A percentile compares a stretch with the other conserved stretches of the same genome.
Conservation (phyloP, 2,329 filamentous ascomycete genomes). For the Penicillium sp. region DNA sequence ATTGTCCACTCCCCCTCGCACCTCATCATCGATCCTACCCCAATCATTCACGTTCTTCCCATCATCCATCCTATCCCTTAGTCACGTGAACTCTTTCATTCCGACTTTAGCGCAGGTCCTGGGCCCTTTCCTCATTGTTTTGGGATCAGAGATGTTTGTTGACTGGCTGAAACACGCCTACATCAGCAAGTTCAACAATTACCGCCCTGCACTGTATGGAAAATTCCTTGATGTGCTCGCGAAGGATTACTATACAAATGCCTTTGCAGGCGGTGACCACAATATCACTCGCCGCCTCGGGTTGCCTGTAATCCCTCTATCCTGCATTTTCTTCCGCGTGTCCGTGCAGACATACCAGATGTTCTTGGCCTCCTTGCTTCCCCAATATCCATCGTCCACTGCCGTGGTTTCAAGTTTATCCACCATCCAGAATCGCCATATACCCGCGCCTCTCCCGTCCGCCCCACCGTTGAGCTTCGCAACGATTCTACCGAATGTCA, state of each 20-base stretch:
- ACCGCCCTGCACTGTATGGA: slow-evolving; percentile 83
- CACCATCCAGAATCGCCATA: slow-evolving; percentile 49
- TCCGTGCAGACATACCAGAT: slow-evolving; percentile 97
- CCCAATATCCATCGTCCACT: slow-evolving; percentile 60
- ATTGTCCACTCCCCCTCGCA: slow-evolving; percentile 56
- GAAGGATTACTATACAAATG: slow-evolving; percentile 97
- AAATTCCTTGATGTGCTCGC: slow-evolving; percentile 90
- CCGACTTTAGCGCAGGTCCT: slow-evolving; percentile 70
- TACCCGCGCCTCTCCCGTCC: slow-evolving; percentile 63
- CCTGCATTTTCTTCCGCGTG: slow-evolving; percentile 90
- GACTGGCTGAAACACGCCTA: slow-evolving; percentile 98
- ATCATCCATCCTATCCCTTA: slow-evolving; percentile 57
- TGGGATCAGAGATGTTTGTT: slow-evolving; percentile 94
- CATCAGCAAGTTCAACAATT: slow-evolving; percentile 98
- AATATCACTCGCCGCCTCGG: slow-evolving; percentile 87
- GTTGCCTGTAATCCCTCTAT: slow-evolving; percentile 85
- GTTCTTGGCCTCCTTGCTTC: slow-evolving; percentile 87
- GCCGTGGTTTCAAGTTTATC: slow-evolving; percentile 41
- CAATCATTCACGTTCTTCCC: slow-evolving; percentile 77
- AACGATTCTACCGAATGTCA: slow-evolving; percentile 49
- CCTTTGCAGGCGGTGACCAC: slow-evolving; percentile 72
- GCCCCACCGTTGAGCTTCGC: slow-evolving; percentile 60
- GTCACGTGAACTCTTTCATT: slow-evolving; percentile 43
- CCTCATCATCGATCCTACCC: slow-evolving; percentile 72
- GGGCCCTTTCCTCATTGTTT: slow-evolving; percentile 87